These are phyloP conservation scores for Populus hybrid DNA, from an alignment of 441 rosid species.

Conservation along the genomic window DNA sequence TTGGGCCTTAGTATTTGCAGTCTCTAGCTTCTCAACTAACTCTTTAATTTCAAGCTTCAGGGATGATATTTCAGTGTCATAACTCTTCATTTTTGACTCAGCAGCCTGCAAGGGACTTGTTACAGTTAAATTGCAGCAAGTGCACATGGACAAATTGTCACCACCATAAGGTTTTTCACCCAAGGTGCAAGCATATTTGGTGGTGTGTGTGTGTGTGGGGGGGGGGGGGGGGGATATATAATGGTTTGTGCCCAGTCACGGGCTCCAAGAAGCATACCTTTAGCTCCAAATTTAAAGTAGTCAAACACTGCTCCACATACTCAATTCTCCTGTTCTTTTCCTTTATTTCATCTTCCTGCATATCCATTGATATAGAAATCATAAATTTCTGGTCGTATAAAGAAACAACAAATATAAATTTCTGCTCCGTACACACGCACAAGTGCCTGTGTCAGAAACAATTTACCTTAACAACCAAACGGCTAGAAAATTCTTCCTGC, in stretches of 20 bases:
- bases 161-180: background rate
- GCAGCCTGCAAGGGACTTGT: constrained; percentile 67
- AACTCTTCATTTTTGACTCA: constrained; percentile 76
- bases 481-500: constrained; percentile 67
- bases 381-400: background rate
- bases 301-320: constrained; percentile 76
- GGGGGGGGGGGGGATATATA: background rate
- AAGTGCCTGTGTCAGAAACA: constrained; percentile 4
- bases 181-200: background rate
- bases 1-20: constrained; percentile 64
- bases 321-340: constrained; percentile 69
- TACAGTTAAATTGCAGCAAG: constrained; percentile 1
- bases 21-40: constrained; percentile 62
- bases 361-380: constrained; percentile 16
- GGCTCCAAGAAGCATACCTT: constrained; percentile 49
- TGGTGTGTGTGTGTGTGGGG: background rate
- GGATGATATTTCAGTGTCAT: constrained; percentile 62
- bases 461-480: constrained; percentile 65
- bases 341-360: constrained; percentile 86
- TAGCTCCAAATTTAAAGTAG: constrained; percentile 71
- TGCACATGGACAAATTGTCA: background rate
- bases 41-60: constrained; percentile 59
- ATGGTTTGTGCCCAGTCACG: background rate
- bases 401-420: background rate
- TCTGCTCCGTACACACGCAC: background rate